Percentiles rank a stretch among this genome's conserved stretches.
Evolutionary conservation across 768 basidiomycete species (phyloP).

Genomic region (Chalciporus sphaerocephalus): DNA sequence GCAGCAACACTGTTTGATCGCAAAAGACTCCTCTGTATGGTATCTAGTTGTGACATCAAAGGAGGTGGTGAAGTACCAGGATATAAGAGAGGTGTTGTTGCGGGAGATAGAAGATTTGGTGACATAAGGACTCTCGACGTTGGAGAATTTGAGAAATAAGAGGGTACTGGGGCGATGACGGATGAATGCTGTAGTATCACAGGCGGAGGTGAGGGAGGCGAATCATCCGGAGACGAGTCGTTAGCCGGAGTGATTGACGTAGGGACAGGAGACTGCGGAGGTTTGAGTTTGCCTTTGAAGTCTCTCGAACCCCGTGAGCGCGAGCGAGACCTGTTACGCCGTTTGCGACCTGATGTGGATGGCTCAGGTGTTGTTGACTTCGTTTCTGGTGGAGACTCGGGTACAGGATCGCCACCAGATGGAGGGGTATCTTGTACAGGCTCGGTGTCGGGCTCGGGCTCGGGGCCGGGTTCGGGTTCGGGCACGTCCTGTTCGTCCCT

Average conservation of each 20-base stretch:
- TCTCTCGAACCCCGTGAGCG: conserved; percentile 63
- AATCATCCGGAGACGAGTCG: conserved; percentile 71
- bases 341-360: conserved; percentile 45
- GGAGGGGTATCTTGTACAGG: conserved; percentile 2
- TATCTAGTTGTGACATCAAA: conserved; percentile 70
- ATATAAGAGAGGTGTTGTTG: conserved; percentile 53
- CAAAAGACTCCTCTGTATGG: conserved; percentile 71
- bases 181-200: conserved; percentile 23
- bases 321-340: conserved; percentile 68
- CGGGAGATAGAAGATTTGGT: conserved; percentile 50
- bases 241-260: conserved; percentile 44
- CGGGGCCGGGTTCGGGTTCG: conserved; percentile 8
- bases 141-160: conserved; percentile 46
- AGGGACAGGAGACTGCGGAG: conserved; percentile 44
- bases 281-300: conserved; percentile 56
- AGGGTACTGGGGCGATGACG: conserved; percentile 52
- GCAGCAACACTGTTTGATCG: conserved; percentile 90
- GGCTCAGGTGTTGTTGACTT: conserved; percentile 39
- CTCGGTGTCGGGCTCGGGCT: not conserved
- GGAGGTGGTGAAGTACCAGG: conserved; percentile 68
- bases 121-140: conserved; percentile 37
- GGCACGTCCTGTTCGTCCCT: conserved; percentile 31
- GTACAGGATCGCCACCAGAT: conserved; percentile 21
- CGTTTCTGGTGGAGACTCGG: conserved; percentile 27
- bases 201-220: conserved; percentile 30